These are phyloP conservation scores for Aphanomyces stellatus DNA, from an alignment of 352 stramenopile species.

Conservation along the genomic window DNA sequence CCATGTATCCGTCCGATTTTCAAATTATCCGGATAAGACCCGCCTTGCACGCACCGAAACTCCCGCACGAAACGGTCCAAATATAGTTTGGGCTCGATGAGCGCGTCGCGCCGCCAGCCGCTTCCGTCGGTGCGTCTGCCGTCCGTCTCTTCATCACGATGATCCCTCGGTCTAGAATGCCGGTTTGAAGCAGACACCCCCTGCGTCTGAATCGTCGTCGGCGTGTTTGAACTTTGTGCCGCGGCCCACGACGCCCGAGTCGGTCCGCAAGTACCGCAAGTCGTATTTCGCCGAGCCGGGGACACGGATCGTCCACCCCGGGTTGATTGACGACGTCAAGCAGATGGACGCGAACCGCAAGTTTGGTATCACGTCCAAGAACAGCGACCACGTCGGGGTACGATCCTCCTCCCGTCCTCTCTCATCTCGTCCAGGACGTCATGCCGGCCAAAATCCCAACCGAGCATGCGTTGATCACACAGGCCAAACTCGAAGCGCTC, in stretches of 20 bases:
- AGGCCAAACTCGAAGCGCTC: conserved; percentile 58
- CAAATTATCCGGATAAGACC: neutral
- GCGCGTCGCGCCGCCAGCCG: conserved; percentile 9
- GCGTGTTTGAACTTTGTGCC: conserved; percentile 49
- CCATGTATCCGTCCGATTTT: no score
- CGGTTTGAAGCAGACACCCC: conserved; percentile 15
- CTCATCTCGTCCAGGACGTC: conserved; percentile 29
- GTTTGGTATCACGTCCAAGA: conserved; percentile 53
- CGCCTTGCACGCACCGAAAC: no score
- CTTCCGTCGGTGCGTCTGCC: neutral
- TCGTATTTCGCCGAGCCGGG: conserved; percentile 77
- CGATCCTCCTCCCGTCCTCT: neutral
- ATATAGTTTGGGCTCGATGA: neutral
- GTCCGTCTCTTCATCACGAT: no score
- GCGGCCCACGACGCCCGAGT: conserved; percentile 55
- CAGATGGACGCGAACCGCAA: conserved; percentile 47
- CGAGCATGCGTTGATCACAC: conserved; percentile 60
- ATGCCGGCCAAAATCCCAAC: conserved; percentile 31
- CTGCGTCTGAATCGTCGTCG: conserved; percentile 32
- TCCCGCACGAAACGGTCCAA: neutral
- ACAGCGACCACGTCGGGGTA: conserved; percentile 49
- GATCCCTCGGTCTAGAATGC: conserved; percentile 6
- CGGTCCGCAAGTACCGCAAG: conserved; percentile 67
- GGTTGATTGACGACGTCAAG: conserved; percentile 73
- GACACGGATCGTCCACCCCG: conserved; percentile 60